phyloP scores from a whole-genome alignment of 2,329 filamentous ascomycete genomes.

The Nannizziopsis arthrosporioides region DNA sequence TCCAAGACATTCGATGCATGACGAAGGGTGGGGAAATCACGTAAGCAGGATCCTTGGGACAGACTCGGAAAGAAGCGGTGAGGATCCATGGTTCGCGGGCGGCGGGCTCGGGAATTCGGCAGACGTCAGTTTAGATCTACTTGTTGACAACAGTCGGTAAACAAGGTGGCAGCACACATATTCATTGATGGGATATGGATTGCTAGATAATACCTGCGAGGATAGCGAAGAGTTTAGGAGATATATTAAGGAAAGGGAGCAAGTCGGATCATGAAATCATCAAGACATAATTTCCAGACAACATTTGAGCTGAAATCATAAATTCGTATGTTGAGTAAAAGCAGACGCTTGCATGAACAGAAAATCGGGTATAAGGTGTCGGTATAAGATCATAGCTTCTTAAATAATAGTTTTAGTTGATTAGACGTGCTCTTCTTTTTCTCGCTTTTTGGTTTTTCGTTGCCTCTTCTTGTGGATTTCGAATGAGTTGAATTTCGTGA shows the following conservation, averaged over 20 bases:
- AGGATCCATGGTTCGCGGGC: not conserved
- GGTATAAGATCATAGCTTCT: conserved; percentile 7
- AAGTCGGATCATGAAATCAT: not conserved
- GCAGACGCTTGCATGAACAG: not conserved
- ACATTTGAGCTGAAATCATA: not conserved
- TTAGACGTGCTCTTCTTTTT: conserved; percentile 12
- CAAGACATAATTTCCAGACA: not conserved
- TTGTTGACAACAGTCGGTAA: no score
- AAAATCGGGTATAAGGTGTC: not conserved
- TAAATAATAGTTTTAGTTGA: conserved; percentile 11
- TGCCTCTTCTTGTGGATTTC: not conserved
- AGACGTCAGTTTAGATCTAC: no score
- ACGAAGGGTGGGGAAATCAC: not conserved
- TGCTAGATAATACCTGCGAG: not conserved
- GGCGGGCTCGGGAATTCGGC: not conserved
- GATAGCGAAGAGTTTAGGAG: not conserved
- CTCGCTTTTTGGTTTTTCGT: conserved; percentile 12
- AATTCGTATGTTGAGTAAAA: no score
- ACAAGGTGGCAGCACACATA: no score
- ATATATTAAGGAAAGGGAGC: not conserved
- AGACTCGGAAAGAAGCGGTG: not conserved
- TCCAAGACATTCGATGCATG: no score
- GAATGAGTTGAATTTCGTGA: conserved; percentile 10
- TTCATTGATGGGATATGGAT: no score
- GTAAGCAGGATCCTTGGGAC: not conserved